Percentiles rank a stretch among this genome's conserved stretches.
Conservation (phyloP, 768 basidiomycete genomes). For the Lactarius hatsudake region DNA sequence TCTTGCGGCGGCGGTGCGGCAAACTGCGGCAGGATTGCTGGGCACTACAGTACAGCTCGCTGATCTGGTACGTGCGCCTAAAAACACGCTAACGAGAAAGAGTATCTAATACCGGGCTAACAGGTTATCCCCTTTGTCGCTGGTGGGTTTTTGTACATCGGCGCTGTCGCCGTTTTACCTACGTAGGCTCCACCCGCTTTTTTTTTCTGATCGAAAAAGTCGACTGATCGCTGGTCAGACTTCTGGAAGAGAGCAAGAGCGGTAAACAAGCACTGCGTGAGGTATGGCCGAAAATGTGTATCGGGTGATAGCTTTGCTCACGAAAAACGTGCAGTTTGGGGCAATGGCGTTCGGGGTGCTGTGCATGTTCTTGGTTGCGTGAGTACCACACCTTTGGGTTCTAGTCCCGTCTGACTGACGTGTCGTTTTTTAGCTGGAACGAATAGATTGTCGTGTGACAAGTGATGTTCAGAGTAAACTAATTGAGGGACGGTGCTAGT, state of each 20-base stretch:
- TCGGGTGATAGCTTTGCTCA: constrained; percentile 6
- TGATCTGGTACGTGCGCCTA: constrained; percentile 64
- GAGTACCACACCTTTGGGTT: constrained; percentile 40
- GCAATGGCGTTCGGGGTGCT: constrained; percentile 89
- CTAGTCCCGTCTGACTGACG: constrained; percentile 22
- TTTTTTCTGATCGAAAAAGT: constrained; percentile 14
- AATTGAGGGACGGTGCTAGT: constrained; percentile 10
- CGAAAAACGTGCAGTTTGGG: constrained; percentile 59
- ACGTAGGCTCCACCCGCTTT: constrained; percentile 54
- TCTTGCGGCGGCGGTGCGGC: constrained; percentile 74
- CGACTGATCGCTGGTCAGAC: constrained; percentile 39
- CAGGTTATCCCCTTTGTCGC: constrained; percentile 89
- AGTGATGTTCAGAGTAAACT: constrained; percentile 2
- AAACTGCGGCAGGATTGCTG: constrained; percentile 71
- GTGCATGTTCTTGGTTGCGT: constrained; percentile 93
- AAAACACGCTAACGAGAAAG: constrained; percentile 17
- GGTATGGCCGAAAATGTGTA: constrained; percentile 44
- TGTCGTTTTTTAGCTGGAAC: constrained; percentile 58
- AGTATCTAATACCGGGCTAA: constrained; percentile 21
- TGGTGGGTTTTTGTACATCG: constrained; percentile 91
- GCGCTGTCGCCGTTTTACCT: constrained; percentile 87
- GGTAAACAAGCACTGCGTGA: constrained; percentile 88
- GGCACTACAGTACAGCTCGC: constrained; percentile 78
- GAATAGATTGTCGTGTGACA: constrained; percentile 45
- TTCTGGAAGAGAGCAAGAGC: constrained; percentile 85